These are phyloP conservation scores for Metschnikowia continentalis DNA, from an alignment of 805 yeast species.

Conservation along the genomic window DNA sequence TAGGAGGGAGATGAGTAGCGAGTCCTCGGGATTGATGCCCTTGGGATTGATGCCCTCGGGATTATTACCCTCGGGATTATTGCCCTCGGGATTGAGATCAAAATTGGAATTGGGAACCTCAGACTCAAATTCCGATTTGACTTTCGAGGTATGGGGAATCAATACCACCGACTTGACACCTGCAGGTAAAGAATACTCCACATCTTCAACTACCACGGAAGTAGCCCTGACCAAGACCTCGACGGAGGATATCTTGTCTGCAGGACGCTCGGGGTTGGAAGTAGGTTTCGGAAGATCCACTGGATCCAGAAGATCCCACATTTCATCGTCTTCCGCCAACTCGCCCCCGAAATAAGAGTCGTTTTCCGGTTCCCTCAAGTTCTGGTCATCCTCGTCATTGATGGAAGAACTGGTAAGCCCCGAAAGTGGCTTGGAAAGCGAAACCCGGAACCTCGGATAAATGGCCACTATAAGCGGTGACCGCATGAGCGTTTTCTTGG, in stretches of 20 bases:
- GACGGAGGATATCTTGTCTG: constrained; percentile 12
- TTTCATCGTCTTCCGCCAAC: constrained; percentile 30
- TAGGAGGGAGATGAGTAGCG: constrained; percentile 34
- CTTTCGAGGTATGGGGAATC: constrained; percentile 15
- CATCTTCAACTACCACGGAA: constrained; percentile 29
- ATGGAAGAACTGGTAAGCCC: constrained; percentile 33
- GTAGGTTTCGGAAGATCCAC: neutral
- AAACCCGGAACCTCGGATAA: constrained; percentile 31
- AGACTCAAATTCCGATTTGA: too few species aligned
- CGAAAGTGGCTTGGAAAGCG: constrained; percentile 26
- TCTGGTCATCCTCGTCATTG: constrained; percentile 37
- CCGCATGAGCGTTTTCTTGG: constrained; percentile 36
- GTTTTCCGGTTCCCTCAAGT: constrained; percentile 24
- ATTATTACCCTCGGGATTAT: too few species aligned
- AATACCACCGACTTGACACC: constrained; percentile 30
- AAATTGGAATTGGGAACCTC: too few species aligned
- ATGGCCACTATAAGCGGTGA: constrained; percentile 38
- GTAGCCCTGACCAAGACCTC: constrained; percentile 29
- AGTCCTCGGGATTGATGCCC: constrained; percentile 27
- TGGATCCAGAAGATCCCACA: constrained; percentile 11
- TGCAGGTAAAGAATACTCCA: constrained; percentile 29
- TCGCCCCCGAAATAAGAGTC: constrained; percentile 40
- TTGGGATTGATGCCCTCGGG: too few species aligned
- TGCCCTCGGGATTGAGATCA: too few species aligned
- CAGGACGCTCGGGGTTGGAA: neutral